phyloP scores from a whole-genome alignment of 441 rosid genomes.

The Theobroma grandiflorum region DNA sequence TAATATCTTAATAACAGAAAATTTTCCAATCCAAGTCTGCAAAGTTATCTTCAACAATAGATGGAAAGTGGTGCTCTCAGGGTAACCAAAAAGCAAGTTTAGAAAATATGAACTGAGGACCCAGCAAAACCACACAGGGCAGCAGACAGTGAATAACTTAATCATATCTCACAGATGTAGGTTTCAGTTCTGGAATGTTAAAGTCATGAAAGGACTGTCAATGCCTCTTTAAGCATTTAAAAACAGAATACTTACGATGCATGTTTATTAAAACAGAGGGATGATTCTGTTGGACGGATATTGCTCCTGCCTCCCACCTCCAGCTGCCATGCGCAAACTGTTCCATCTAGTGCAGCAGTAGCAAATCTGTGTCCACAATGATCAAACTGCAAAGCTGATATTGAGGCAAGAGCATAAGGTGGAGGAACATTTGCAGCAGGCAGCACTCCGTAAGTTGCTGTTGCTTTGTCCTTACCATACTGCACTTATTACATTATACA shows the following conservation, averaged over 20 bases:
- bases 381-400: conserved; percentile 88
- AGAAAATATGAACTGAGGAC: not conserved
- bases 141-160: not conserved
- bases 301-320: conserved; percentile 98
- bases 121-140: not conserved
- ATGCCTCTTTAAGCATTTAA: conserved; percentile 16
- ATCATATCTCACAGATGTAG: not conserved
- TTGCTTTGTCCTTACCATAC: conserved; percentile 85
- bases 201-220: conserved; percentile 23
- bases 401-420: conserved; percentile 91
- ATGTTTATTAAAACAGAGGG: conserved; percentile 86
- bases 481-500: conserved; percentile 47
- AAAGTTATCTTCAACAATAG: not conserved
- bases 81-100: not conserved
- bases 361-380: conserved; percentile 93
- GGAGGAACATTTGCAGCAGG: conserved; percentile 93
- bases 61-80: not conserved
- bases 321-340: conserved; percentile 93
- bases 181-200: not conserved
- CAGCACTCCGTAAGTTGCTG: conserved; percentile 92
- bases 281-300: conserved; percentile 82
- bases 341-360: conserved; percentile 90
- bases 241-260: conserved; percentile 72
- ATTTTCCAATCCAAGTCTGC: not conserved
- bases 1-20: conserved; percentile 5